Evolutionary conservation across 2,329 filamentous ascomycete species (phyloP), one percentile per base, ranked within the genome.

Genomic region (Xylaria polymorpha): DNA sequence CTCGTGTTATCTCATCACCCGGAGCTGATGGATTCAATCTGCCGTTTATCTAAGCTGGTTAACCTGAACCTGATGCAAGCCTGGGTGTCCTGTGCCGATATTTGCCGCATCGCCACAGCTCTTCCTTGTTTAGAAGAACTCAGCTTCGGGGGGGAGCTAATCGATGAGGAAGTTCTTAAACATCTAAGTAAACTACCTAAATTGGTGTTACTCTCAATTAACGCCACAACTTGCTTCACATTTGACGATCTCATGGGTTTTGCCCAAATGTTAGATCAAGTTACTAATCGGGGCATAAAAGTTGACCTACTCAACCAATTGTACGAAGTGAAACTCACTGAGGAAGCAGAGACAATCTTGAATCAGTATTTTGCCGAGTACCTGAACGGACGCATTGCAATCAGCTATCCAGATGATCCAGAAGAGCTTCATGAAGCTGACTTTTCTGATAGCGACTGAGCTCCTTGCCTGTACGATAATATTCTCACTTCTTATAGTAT

Each of bases 151-250:
- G 88, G 89, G 51, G 85, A 85, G 18, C 77, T 86, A 25, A 82
- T 85, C 5, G 85, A 89, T 68, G 81, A 83, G 41, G 74, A 77
- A 3, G 75, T 89, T 14, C 81, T 85, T 12, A 76, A 76, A 6
- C 67, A 71, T 0, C 66, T 83, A 0, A 63, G 73, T 9, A 63
- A 22, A 1, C 79, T 90, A 51, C 76, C 76, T 3, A 81, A 84
- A 39, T 78, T 92, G 43, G 85, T 83, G 55, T 81, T 79, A 4
- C 79, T 91, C 7, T 84, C 83, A 4, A 84, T 91, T 50, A 84
- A 83, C 44, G 87, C 86, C 2, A 79, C 85, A 2, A 88, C 89
- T 0, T 77, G 78, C 1, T 90, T 92, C 75, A 86, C 85, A 0
- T 79, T 79, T 3, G 76, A 82, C 4, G 86, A 85, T 1, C 81